Evolutionary conservation across 495 filamentous ascomycete species (phyloP).

Genomic region (Friedmanniomyces simplex): DNA sequence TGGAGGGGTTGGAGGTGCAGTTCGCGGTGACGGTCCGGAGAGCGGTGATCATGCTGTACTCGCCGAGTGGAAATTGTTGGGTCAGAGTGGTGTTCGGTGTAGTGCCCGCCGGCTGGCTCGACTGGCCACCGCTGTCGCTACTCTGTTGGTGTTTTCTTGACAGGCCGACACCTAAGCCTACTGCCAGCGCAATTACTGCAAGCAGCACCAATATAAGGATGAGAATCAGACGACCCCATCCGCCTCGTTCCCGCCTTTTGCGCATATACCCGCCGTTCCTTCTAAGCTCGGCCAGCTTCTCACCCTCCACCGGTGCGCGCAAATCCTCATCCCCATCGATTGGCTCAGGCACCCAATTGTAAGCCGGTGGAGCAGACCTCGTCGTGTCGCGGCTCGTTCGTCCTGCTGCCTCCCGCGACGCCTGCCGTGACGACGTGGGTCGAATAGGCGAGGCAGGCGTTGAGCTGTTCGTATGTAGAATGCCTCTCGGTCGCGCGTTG

Average conservation of each 20-base stretch:
- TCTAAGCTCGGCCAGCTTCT: conserved; percentile 12
- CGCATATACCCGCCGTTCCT: conserved; percentile 3
- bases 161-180: conserved; percentile 46
- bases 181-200: conserved; percentile 39
- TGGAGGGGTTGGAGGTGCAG: conserved; percentile 41
- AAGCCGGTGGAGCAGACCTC: conserved; percentile 2
- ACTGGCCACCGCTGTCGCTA: not conserved
- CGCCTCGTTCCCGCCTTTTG: conserved; percentile 18
- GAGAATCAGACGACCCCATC: conserved; percentile 23
- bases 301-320: conserved; percentile 6
- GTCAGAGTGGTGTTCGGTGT: not conserved
- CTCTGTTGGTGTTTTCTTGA: conserved; percentile 9
- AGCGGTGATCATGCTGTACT: conserved; percentile 44
- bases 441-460: too few relatives aligned
- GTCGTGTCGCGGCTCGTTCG: not conserved
- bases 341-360: conserved; percentile 12
- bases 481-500: not conserved
- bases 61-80: conserved; percentile 42
- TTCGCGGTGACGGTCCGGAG: conserved; percentile 39
- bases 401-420: not conserved
- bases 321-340: not conserved
- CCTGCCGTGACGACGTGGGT: not conserved
- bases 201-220: conserved; percentile 32
- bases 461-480: not conserved
- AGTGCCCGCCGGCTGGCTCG: not conserved